Evolutionary conservation across 148 eudicot genomes (phyloP).

Genomic region (Spergularia bocconei): DNA sequence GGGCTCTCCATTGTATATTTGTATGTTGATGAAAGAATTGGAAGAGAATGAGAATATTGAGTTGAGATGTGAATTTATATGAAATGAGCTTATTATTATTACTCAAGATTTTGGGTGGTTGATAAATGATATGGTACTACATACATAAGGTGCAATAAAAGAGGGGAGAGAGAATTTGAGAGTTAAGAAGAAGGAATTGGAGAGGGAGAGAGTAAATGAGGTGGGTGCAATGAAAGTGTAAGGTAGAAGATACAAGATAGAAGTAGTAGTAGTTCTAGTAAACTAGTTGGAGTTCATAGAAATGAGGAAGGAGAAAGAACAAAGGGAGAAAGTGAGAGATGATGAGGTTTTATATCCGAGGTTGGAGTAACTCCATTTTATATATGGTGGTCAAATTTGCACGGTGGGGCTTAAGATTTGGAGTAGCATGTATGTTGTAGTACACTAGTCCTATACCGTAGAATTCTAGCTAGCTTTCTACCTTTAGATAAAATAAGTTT

Average conservation of each 20-base stretch:
- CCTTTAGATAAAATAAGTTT: too few species aligned
- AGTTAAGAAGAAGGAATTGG: too few species aligned
- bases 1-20: conserved; percentile 11
- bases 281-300: too few species aligned
- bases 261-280: background rate
- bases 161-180: background rate
- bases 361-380: too few species aligned
- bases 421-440: too few species aligned
- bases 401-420: too few species aligned
- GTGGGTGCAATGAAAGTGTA: conserved; percentile 3
- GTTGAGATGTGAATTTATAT: background rate
- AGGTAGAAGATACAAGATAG: background rate
- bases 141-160: background rate
- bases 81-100: background rate
- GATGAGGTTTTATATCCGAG: background rate
- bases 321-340: background rate
- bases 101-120: background rate
- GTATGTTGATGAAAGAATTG: background rate
- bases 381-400: too few species aligned
- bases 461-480: too few species aligned
- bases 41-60: background rate
- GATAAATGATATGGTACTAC: background rate
- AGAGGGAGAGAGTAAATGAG: conserved; percentile 9
- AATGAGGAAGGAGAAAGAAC: too few species aligned
- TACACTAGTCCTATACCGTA: too few species aligned